Percentiles rank a stretch among this genome's conserved stretches.
Conservation (phyloP, 2,329 filamentous ascomycete species). For the Hypomyces perniciosus region DNA sequence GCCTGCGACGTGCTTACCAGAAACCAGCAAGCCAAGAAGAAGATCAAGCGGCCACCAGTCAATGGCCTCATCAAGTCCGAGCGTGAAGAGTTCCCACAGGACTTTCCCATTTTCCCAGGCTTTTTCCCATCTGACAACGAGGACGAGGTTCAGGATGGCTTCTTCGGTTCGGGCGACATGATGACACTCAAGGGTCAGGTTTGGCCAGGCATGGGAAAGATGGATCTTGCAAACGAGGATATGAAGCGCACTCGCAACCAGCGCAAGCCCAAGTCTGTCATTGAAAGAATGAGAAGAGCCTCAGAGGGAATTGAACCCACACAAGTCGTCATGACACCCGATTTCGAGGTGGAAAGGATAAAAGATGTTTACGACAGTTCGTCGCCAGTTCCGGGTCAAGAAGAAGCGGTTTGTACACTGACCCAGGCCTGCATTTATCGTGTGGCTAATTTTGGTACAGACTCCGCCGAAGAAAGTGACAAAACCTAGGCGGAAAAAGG, state of each 20-base stretch:
- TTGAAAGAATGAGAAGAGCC: slow-evolving; percentile 58
- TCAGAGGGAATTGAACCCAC: slow-evolving; percentile 58
- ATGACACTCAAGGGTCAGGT: slow-evolving; percentile 61
- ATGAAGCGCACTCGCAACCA: slow-evolving; percentile 73
- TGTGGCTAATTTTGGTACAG: background rate
- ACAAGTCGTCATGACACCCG: slow-evolving; percentile 57
- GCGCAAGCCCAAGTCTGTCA: slow-evolving; percentile 67
- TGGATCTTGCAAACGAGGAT: slow-evolving; percentile 69
- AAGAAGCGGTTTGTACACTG: slow-evolving; percentile 37
- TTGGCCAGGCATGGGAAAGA: slow-evolving; percentile 75
- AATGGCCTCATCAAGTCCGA: slow-evolving; percentile 23
- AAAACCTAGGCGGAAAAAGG: slow-evolving; percentile 27
- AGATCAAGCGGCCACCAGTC: slow-evolving; percentile 23
- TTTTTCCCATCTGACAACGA: slow-evolving; percentile 25
- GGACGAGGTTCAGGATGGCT: slow-evolving; percentile 23
- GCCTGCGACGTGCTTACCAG: background rate
- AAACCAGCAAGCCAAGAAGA: slow-evolving; percentile 11
- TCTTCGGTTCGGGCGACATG: slow-evolving; percentile 23
- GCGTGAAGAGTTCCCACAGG: slow-evolving; percentile 19
- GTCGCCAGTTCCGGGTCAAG: slow-evolving; percentile 37
- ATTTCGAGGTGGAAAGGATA: slow-evolving; percentile 44
- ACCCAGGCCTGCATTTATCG: background rate
- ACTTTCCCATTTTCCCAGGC: slow-evolving; percentile 24
- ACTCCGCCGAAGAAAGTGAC: slow-evolving; percentile 27
- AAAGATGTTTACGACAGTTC: slow-evolving; percentile 57